Evolutionary conservation across 768 basidiomycete species (phyloP).

Genomic region (Pleurotus tuber-regium): DNA sequence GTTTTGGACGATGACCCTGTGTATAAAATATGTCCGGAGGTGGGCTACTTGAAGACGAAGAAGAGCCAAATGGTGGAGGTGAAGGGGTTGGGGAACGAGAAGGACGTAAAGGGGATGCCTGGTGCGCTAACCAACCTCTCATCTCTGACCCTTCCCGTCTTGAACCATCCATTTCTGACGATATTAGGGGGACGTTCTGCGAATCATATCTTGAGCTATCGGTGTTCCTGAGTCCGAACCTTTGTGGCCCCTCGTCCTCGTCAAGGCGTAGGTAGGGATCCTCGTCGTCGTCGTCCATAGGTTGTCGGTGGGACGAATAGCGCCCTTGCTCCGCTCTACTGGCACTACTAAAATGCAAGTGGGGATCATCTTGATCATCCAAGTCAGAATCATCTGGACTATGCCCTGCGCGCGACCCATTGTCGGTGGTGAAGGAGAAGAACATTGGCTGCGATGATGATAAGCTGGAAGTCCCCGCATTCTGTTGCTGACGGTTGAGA

Average conservation of each 20-base stretch:
- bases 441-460: conserved; percentile 78
- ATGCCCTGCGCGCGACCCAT: conserved; percentile 52
- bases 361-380: conserved; percentile 78
- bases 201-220: conserved; percentile 20
- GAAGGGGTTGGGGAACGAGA: conserved; percentile 24
- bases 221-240: conserved; percentile 24
- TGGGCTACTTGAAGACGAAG: conserved; percentile 38
- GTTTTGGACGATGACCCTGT: conserved; percentile 12
- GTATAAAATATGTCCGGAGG: conserved; percentile 41
- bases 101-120: conserved; percentile 61
- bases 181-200: conserved; percentile 37
- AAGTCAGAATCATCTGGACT: conserved; percentile 44
- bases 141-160: conserved; percentile 33
- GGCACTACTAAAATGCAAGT: conserved; percentile 45
- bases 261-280: conserved; percentile 80
- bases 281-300: conserved; percentile 50
- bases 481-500: conserved; percentile 53
- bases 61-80: conserved; percentile 39
- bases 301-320: conserved; percentile 24
- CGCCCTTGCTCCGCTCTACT: conserved; percentile 26
- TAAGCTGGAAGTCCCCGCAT: conserved; percentile 41
- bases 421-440: conserved; percentile 84
- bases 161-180: conserved; percentile 31
- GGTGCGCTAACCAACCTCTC: conserved; percentile 73
- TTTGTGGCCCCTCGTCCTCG: conserved; percentile 46